Percentiles rank a stretch among this genome's conserved stretches.
Conservation (phyloP, 169 alveolate species). For the Eimeria praecox region DNA sequence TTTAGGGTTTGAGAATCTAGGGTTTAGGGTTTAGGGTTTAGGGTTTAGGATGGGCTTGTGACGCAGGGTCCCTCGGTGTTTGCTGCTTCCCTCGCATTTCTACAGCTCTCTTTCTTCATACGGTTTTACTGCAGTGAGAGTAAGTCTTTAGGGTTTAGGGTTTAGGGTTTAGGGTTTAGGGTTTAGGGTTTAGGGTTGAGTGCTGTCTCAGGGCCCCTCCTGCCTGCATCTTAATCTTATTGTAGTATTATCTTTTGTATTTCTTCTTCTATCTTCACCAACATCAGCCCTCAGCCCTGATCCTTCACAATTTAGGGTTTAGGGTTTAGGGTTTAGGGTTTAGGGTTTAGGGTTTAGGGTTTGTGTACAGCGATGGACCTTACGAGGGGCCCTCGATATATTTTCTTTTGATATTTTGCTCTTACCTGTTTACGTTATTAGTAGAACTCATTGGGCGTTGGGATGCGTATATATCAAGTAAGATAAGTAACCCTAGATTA, state of each 20-base stretch:
- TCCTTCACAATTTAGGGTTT: background rate
- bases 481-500: no score
- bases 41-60: background rate
- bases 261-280: background rate
- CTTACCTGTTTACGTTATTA: constrained; percentile 48
- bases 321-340: constrained; percentile 31
- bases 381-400: constrained; percentile 49
- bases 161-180: constrained; percentile 30
- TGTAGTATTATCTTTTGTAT: no score
- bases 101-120: constrained; percentile 39
- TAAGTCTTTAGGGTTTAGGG: constrained; percentile 12
- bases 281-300: no score
- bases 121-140: constrained; percentile 61
- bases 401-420: constrained; percentile 45
- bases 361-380: constrained; percentile 71
- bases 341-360: constrained; percentile 32
- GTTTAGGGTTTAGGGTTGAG: background rate
- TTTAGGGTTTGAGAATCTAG: background rate
- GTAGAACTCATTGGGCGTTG: constrained; percentile 72
- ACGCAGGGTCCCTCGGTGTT: constrained; percentile 60
- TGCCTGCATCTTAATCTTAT: no score
- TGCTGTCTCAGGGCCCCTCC: background rate
- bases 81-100: constrained; percentile 74
- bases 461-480: constrained; percentile 60
- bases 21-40: background rate